phyloP scores from a whole-genome alignment of 805 yeast genomes.

The Komagataella populi region DNA sequence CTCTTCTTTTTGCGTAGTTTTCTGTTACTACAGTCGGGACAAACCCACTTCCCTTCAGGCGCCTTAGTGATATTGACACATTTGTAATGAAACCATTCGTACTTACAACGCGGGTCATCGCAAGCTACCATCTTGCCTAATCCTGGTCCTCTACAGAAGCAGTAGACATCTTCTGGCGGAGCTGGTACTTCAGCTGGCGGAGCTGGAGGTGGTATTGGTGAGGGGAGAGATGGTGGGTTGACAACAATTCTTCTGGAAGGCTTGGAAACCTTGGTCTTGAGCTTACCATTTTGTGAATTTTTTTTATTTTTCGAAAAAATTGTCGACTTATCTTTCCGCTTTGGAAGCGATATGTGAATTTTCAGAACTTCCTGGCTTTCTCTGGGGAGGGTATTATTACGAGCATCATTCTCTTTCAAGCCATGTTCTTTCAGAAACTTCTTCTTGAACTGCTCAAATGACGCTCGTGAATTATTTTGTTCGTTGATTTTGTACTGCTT shows the following conservation, averaged over 20 bases:
- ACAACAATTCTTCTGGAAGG: neutral
- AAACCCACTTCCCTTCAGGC: conserved; percentile 88
- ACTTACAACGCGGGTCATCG: conserved; percentile 78
- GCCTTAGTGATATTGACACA: conserved; percentile 86
- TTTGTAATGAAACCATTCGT: conserved; percentile 93
- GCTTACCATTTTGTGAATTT: neutral
- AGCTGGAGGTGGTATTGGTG: conserved; percentile 4
- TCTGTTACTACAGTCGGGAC: conserved; percentile 56
- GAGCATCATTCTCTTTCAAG: neutral
- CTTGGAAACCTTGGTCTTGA: neutral
- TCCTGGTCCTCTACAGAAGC: conserved; percentile 39
- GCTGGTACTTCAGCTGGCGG: conserved; percentile 5
- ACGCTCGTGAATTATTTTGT: neutral
- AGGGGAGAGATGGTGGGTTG: conserved; percentile 1
- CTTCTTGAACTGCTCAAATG: neutral
- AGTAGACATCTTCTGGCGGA: conserved; percentile 17
- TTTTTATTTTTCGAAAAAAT: neutral
- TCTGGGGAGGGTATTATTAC: neutral
- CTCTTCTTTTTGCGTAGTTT: conserved; percentile 6
- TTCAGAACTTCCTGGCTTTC: neutral
- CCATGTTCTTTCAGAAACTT: neutral
- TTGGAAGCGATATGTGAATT: neutral
- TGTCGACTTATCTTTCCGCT: neutral
- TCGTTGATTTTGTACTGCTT: neutral
- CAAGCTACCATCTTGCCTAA: conserved; percentile 94